A percentile compares a stretch with the other conserved stretches of the same genome.
Conservation (phyloP, 768 basidiomycete genomes). For the Pulveroboletus ravenelii region DNA sequence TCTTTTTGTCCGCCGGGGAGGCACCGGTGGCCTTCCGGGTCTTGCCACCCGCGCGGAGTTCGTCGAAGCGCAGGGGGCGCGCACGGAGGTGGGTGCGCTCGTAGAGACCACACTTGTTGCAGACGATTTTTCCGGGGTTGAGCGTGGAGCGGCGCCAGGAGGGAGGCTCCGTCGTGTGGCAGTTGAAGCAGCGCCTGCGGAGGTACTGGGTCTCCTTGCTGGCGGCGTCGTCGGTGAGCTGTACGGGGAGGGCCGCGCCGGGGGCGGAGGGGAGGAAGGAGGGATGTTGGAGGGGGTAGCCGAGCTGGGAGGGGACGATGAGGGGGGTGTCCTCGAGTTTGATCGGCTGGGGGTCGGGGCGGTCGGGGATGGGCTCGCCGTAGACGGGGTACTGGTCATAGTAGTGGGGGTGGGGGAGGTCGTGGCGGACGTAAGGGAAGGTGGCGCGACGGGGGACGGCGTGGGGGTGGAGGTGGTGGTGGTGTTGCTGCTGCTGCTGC, state of each 20-base stretch:
- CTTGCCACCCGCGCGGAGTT: slow-evolving; percentile 83
- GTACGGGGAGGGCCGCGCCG: slow-evolving; percentile 52
- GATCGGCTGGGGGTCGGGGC: slow-evolving; percentile 35
- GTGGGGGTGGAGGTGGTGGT: slow-evolving; percentile 23
- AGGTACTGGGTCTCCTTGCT: slow-evolving; percentile 90
- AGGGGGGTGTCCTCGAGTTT: slow-evolving; percentile 63
- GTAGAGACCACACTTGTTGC: slow-evolving; percentile 91
- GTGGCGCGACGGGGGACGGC: slow-evolving; percentile 58
- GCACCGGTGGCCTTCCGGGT: slow-evolving; percentile 47
- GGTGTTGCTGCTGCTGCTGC: slow-evolving; percentile 39
- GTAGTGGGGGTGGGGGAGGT: slow-evolving; percentile 44
- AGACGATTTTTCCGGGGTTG: slow-evolving; percentile 89
- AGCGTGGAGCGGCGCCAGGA: slow-evolving; percentile 85
- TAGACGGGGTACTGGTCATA: slow-evolving; percentile 36
- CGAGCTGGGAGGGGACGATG: slow-evolving; percentile 58
- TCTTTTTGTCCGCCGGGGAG: slow-evolving; percentile 29
- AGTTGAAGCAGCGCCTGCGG: slow-evolving; percentile 84
- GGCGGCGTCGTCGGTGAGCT: slow-evolving; percentile 87
- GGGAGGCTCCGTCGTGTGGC: slow-evolving; percentile 87
- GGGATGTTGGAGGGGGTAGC: slow-evolving; percentile 33
- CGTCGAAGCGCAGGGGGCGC: slow-evolving; percentile 81
- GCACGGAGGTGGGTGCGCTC: slow-evolving; percentile 85
- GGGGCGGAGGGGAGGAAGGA: slow-evolving; percentile 40
- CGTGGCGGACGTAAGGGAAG: slow-evolving; percentile 73
- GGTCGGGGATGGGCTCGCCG: slow-evolving; percentile 34